phyloP scores from a whole-genome alignment of 2,329 filamentous ascomycete species.

The Penicillium frequentans region DNA sequence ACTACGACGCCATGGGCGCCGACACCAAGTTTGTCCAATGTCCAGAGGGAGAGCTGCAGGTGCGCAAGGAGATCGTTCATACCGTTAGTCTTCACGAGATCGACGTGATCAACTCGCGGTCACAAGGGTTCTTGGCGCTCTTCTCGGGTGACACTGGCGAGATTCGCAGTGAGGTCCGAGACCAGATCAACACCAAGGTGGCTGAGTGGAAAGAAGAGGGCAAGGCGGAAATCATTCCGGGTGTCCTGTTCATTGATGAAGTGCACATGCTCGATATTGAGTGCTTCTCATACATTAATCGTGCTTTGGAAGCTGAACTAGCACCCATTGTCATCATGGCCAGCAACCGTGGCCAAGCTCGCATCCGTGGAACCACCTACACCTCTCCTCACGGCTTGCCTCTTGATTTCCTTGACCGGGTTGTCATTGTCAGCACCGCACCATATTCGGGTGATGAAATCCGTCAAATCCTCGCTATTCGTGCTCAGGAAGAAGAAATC shows the following conservation, averaged over 20 bases:
- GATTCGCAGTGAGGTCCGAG: constrained; percentile 93
- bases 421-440: constrained; percentile 94
- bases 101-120: constrained; percentile 97
- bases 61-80: constrained; percentile 94
- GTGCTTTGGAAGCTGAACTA: constrained; percentile 89
- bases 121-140: constrained; percentile 95
- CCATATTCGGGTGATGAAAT: constrained; percentile 81
- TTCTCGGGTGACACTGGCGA: constrained; percentile 98
- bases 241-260: constrained; percentile 97
- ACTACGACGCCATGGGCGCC: constrained; percentile 98
- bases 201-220: constrained; percentile 99
- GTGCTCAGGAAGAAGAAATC: constrained; percentile 93
- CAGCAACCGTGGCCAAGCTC: constrained; percentile 88
- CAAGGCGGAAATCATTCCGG: constrained; percentile 96
- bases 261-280: constrained; percentile 99
- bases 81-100: constrained; percentile 98
- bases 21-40: constrained; percentile 98
- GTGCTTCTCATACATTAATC: constrained; percentile 98
- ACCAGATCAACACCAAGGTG: constrained; percentile 99
- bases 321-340: constrained; percentile 99
- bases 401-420: constrained; percentile 91
- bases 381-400: constrained; percentile 90
- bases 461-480: constrained; percentile 85
- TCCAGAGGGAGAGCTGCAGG: constrained; percentile 94
- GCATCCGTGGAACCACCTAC: constrained; percentile 92